Percentiles rank a stretch among this genome's conserved stretches.
These are phyloP conservation scores for Penicillium steckii DNA, from an alignment of 495 filamentous ascomycete species.

Conservation along the genomic window DNA sequence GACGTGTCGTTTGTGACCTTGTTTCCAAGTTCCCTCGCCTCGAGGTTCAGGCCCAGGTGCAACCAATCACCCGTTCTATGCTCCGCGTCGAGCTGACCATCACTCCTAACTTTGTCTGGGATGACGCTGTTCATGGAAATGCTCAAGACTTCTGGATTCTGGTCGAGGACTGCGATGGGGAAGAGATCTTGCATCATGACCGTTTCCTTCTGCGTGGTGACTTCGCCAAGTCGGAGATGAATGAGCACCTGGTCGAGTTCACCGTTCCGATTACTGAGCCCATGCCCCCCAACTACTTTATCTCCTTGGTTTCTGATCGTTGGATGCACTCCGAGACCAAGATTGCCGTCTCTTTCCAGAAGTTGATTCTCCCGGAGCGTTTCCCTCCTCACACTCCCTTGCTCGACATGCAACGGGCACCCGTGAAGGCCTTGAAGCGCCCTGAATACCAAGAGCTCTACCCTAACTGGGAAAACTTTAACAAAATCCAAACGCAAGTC, in stretches of 20 bases:
- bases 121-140: conserved; percentile 79
- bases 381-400: conserved; percentile 92
- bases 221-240: conserved; percentile 75
- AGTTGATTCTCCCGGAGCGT: conserved; percentile 88
- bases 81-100: conserved; percentile 92
- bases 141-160: conserved; percentile 96
- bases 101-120: conserved; percentile 95
- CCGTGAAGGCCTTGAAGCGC: conserved; percentile 81
- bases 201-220: conserved; percentile 88
- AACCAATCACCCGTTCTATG: conserved; percentile 94
- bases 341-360: conserved; percentile 89
- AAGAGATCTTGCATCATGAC: conserved; percentile 94
- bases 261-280: conserved; percentile 95
- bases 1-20: conserved; percentile 77
- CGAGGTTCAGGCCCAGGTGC: conserved; percentile 87
- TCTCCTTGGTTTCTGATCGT: conserved; percentile 87
- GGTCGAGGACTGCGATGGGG: conserved; percentile 95
- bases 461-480: conserved; percentile 83
- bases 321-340: conserved; percentile 99
- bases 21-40: conserved; percentile 92
- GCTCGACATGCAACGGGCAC: conserved; percentile 86
- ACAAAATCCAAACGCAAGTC: conserved; percentile 95
- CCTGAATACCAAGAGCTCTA: conserved; percentile 82
- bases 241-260: conserved; percentile 96
- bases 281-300: conserved; percentile 98